Base-by-base conservation (phyloP, 1,139 yeast genomes). In the Arxiozyma slooffiae region DNA sequence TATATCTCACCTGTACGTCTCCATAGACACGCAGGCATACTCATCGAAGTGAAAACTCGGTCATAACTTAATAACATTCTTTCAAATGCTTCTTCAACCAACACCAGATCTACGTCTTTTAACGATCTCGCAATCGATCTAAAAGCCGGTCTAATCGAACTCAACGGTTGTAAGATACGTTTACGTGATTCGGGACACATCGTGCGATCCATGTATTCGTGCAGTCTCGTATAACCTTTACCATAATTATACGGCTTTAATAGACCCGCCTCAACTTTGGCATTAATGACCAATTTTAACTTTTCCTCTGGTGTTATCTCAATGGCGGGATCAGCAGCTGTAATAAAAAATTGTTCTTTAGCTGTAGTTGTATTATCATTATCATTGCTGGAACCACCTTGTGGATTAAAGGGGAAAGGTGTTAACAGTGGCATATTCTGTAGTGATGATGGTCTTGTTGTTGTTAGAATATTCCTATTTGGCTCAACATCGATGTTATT, bases 11-110 rank as follows among this genome's bases (percentile, higher is more conserved):
- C 98, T 0, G 98, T 90, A 60, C 98, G 82, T 61, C 97, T 75
- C 97, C 98, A 92, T 40, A 92, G 74, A 69, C 97, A 90, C 0
- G 97, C 97, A 0, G 98, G 98, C 51, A 92, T 89, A 8, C 97
- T 96, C 96, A 90, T 89, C 7, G 96, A 85, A 0, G 97, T 89
- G 67, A 92, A 92, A 2, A 92, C 97, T 45, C 98, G 77, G 66
- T 92, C 98, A 63, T 92, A 90, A 60, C 92, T 96, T 50, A 92
- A 71, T 48, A 92, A 70, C 95, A 90, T 86, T 54, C 97, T 75
- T 68, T 92, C 98, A 66, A 92, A 92, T 51, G 86, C 84, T 66
- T 92, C 97, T 62, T 92, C 98, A 9, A 92, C 97, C 41, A 89
- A 71, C 7, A 90, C 94, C 61, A 90, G 74, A 67, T 92, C 98